These are phyloP conservation scores for Saccharum officinarum DNA, from an alignment of 176 grass and related monocot genomes.

Conservation along the genomic window DNA sequence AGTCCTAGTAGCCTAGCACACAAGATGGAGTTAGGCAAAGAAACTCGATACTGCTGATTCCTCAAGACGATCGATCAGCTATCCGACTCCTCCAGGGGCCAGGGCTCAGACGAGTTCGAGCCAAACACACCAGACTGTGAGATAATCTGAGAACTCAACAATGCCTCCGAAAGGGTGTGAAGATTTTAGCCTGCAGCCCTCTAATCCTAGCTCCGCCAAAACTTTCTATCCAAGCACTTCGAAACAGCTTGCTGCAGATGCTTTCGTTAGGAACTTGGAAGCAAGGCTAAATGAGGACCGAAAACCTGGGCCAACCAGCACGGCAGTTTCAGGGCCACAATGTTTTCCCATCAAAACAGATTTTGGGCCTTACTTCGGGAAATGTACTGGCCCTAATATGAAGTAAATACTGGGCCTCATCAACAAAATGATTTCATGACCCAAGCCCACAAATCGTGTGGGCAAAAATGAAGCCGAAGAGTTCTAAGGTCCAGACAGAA, in stretches of 20 bases:
- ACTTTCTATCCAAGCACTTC: neutral
- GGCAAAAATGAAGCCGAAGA: neutral
- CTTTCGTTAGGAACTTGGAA: too few relatives aligned
- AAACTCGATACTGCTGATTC: neutral
- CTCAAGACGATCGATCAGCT: neutral
- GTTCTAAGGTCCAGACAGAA: too few relatives aligned
- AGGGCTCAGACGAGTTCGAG: neutral
- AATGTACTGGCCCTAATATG: neutral
- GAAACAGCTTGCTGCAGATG: neutral
- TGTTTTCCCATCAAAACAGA: neutral
- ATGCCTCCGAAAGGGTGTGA: neutral
- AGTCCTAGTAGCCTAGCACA: too few relatives aligned
- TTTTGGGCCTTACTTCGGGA: neutral
- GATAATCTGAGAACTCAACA: neutral
- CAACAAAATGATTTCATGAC: too few relatives aligned
- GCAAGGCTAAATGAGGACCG: too few relatives aligned
- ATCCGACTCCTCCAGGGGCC: neutral
- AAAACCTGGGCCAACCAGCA: neutral
- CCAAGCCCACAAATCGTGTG: too few relatives aligned
- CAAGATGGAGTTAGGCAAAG: too few relatives aligned
- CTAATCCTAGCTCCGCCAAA: neutral
- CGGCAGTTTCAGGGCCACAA: neutral
- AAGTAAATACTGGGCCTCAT: neutral
- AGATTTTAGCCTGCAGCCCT: neutral
- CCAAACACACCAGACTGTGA: neutral